phyloP scores from a whole-genome alignment of 495 filamentous ascomycete species.

The Hypoxylon subgilvum region DNA sequence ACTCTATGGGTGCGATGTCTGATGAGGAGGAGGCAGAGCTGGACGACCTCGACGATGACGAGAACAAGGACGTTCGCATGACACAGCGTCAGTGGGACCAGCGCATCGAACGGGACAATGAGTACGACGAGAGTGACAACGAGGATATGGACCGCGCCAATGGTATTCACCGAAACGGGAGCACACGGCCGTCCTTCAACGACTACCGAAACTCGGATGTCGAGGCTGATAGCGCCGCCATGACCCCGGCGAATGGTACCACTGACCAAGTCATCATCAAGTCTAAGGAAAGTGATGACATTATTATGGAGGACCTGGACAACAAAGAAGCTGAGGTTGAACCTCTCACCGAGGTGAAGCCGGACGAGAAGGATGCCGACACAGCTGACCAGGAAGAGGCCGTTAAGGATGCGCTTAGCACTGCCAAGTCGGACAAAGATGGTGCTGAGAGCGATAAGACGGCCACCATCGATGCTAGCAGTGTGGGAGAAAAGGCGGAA shows the following conservation, averaged over 20 bases:
- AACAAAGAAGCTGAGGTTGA: slow-evolving; percentile 40
- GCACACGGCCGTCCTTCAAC: slow-evolving; percentile 67
- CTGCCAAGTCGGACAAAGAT: slow-evolving; percentile 28
- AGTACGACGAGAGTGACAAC: slow-evolving; percentile 85
- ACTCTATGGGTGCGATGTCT: slow-evolving; percentile 67
- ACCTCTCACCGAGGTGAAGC: slow-evolving; percentile 34
- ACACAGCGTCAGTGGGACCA: slow-evolving; percentile 87
- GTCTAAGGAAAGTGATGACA: slow-evolving; percentile 65
- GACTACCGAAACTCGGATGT: slow-evolving; percentile 76
- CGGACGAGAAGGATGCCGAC: slow-evolving; percentile 49
- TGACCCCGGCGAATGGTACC: slow-evolving; percentile 59
- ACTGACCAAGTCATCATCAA: slow-evolving; percentile 54
- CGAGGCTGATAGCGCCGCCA: slow-evolving; percentile 67
- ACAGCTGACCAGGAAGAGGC: slow-evolving; percentile 36
- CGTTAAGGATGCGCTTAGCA: slow-evolving; percentile 11
- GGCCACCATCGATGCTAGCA: slow-evolving; percentile 1
- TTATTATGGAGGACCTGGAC: slow-evolving; percentile 67
- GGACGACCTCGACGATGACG: slow-evolving; percentile 88
- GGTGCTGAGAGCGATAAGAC: slow-evolving; percentile 34
- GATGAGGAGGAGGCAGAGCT: slow-evolving; percentile 89
- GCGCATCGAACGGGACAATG: slow-evolving; percentile 72
- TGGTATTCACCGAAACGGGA: slow-evolving; percentile 69
- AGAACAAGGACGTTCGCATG: slow-evolving; percentile 82
- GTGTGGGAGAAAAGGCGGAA: slow-evolving; percentile 6
- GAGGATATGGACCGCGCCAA: slow-evolving; percentile 80